Base-by-base conservation (phyloP, 306 rosid species). In the Cotoneaster glaucophyllus region DNA sequence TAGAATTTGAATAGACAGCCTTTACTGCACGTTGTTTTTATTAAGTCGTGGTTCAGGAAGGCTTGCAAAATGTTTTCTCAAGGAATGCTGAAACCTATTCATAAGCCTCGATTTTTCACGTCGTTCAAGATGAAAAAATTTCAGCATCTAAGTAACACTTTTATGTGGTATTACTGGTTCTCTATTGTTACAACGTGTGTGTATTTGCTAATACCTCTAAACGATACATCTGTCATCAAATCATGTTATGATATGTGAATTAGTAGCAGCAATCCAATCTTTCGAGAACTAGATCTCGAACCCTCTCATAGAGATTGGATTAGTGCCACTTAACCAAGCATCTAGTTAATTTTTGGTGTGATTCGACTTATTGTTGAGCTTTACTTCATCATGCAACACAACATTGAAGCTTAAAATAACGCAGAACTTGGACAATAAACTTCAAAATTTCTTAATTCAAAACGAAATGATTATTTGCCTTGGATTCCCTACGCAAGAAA, bases 391-490 rank as follows among this genome's bases (percentile, higher is more conserved):
- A 8, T 21, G 26, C 61, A 21, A 10, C 61, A n/a, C 12, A 8
- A 6, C 2, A 19, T 54, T 54, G 25, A 56, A 8, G 61, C 26
- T 56, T 56, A 56, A 54, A 54, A 19, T 18, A 6, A 56, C 62
- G 11, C 26, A 54, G 66, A 65, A 73, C 57, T 72, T 22, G 57
- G 67, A 71, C 61, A 11, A 56, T 14, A 11, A 74, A 53, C 78
- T 8, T 78, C 57, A 69, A 68, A 78, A 21, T 74, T 61, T 79
- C 75, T 21, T 68, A 48, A 65, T 77, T 66, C 76, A 79, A 71
- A 80, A 54, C 45, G 9, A 73, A 48, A 65, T 76, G 73, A 64
- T 71, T 77, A 41, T 41, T 67, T 24, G 70, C 64, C 79, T 54
- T 63, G 57, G 79, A 54, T 32, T 58, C 74, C 56, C 84, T 37